Base-by-base conservation (phyloP, 2,329 filamentous ascomycete species). In the Drechslerella dactyloides region DNA sequence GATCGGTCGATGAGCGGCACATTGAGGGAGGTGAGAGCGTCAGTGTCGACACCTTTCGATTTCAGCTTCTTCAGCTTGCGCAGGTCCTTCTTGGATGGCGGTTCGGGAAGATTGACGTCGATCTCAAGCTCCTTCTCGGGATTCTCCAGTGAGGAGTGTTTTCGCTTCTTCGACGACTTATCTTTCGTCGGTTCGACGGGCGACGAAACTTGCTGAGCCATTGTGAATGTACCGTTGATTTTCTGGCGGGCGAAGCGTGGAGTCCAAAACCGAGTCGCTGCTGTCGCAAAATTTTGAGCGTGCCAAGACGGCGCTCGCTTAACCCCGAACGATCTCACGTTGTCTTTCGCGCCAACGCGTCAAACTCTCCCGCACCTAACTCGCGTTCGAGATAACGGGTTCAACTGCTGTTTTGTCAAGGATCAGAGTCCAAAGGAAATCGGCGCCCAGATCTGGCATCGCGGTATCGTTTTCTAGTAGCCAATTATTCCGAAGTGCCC, bases 11-110 rank as follows among this genome's bases (percentile, higher is more conserved):
- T 66, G 7, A 73, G 57, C n/a, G 52, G 62, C 10, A 73, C 62
- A 42, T 73, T 73, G 27, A 60, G 56, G 10, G 74, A 56, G 24
- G 65, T 59, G 24, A 74, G 72, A 24, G 74, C 73, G 73, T 80
- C 78, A 40, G 81, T 79, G 69, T 77, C 76, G 73, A 82, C 77
- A 10, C 79, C 78, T 58, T 81, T 80, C 2, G 78, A 77, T 63
- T 82, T 81, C 75, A 86, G 86, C 82, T 96, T 97, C 80, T 97
- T 97, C 68, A 96, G 86, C 73, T 89, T 88, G 78, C 94, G 91
- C 76, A 92, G 86, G 73, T 91, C 92, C 79, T 94, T 96, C 81
- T 97, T 99, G 35, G 94, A 97, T 0, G 91, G 91, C 19, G 94
- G 94, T 78, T 97, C 93, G 24, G 94, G 94, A n/a, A 90, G 87